phyloP scores from a whole-genome alignment of 2,329 filamentous ascomycete genomes.

The Colletotrichum cereale region DNA sequence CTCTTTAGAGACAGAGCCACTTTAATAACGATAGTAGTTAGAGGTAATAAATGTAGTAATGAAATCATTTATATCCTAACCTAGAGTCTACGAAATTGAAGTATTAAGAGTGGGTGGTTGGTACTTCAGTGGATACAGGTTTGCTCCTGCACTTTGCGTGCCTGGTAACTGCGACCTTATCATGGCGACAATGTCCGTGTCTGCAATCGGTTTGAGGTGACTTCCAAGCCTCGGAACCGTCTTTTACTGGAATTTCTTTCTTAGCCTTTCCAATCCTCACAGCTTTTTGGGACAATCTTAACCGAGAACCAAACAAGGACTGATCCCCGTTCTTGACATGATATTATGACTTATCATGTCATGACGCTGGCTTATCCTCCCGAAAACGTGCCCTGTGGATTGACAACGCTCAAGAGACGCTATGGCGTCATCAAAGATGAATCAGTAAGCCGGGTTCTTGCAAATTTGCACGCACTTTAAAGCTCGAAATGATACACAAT shows the following conservation, averaged over 20 bases:
- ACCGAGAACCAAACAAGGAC: not conserved
- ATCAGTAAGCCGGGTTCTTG: not conserved
- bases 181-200: not conserved
- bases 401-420: not conserved
- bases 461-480: not conserved
- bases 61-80: too few species aligned
- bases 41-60: too few species aligned
- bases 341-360: not conserved
- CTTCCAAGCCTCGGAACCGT: slow-evolving; percentile 13
- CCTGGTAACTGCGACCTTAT: too few species aligned
- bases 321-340: not conserved
- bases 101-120: too few species aligned
- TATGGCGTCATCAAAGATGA: not conserved
- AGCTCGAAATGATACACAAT: not conserved
- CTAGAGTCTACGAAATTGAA: too few species aligned
- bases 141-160: too few species aligned
- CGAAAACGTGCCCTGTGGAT: not conserved
- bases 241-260: slow-evolving; percentile 6
- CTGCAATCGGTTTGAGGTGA: slow-evolving; percentile 9
- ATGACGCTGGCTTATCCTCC: not conserved
- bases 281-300: not conserved
- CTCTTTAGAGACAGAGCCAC: too few species aligned
- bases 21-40: too few species aligned
- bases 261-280: not conserved
- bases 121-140: too few species aligned